Percentiles rank a stretch among this genome's conserved stretches.
These are phyloP conservation scores for Rusavskia elegans DNA, from an alignment of 495 filamentous ascomycete species.

Conservation along the genomic window DNA sequence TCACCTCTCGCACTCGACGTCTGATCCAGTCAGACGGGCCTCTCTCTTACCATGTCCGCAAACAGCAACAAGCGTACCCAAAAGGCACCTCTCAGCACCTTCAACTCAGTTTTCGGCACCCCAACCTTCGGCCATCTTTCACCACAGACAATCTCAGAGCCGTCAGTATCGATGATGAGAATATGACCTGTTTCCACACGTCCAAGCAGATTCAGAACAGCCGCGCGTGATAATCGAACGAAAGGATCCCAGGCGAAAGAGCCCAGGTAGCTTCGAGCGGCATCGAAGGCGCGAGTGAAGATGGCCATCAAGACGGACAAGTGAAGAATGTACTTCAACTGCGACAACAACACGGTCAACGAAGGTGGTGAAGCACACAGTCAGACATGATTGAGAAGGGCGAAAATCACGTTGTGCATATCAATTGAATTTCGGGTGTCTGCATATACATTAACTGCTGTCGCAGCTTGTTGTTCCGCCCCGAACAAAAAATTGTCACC, in stretches of 20 bases:
- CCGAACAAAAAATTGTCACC: neutral
- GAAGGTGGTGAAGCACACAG: too few species aligned
- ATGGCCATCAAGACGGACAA: constrained; percentile 6
- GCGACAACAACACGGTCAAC: too few species aligned
- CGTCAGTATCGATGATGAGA: constrained; percentile 21
- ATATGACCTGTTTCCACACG: constrained; percentile 25
- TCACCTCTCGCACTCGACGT: neutral
- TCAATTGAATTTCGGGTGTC: too few species aligned
- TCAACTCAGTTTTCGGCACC: constrained; percentile 24
- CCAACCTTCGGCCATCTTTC: constrained; percentile 5
- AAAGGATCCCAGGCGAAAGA: constrained; percentile 27
- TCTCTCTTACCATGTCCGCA: constrained; percentile 38
- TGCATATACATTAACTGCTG: too few species aligned
- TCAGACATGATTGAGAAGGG: too few species aligned
- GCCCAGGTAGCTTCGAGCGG: constrained; percentile 7
- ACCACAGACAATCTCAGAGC: constrained; percentile 23
- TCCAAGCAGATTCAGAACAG: constrained; percentile 21
- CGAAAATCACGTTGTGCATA: too few species aligned
- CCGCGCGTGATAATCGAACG: constrained; percentile 22
- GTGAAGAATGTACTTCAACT: too few species aligned
- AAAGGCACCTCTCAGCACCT: constrained; percentile 43
- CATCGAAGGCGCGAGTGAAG: constrained; percentile 8
- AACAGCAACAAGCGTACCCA: constrained; percentile 50
- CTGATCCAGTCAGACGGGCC: neutral
- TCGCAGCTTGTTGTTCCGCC: neutral